A percentile compares a stretch with the other conserved stretches of the same genome.
Conservation (phyloP, 345 rosid species). For the Sonneratia alba region DNA sequence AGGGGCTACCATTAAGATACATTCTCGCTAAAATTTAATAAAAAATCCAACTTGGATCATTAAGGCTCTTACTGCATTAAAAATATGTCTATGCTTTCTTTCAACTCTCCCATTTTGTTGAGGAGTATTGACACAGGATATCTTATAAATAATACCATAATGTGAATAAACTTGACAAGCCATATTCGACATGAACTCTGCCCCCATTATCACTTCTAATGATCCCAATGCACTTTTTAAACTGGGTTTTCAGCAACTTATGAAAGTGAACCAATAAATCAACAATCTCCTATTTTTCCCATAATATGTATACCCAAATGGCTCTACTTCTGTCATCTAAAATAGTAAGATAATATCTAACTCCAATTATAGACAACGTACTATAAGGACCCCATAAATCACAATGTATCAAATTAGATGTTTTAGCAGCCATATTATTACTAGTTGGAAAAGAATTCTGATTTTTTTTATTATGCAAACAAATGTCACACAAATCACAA, state of each 20-base stretch:
- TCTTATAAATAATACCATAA: neutral
- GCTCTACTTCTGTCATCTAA: neutral
- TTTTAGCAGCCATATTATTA: neutral
- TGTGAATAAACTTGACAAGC: rapidly evolving
- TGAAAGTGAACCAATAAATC: neutral
- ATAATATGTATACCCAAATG: neutral
- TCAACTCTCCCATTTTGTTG: neutral
- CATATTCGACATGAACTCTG: neutral
- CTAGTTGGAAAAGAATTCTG: neutral
- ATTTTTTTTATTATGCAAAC: neutral
- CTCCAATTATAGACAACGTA: neutral
- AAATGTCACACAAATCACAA: neutral
- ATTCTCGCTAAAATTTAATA: neutral
- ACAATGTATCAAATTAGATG: neutral
- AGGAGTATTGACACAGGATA: neutral
- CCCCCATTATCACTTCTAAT: neutral
- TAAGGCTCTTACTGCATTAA: neutral
- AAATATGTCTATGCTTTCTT: neutral
- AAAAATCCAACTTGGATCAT: neutral
- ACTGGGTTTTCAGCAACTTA: neutral
- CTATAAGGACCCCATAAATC: neutral
- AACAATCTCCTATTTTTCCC: neutral
- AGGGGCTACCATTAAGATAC: rapidly evolving
- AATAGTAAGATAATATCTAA: neutral
- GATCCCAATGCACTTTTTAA: neutral